Evolutionary conservation across 139 green algal species (phyloP), one percentile per base, ranked within the genome.

Genomic region (Volvox africanus): DNA sequence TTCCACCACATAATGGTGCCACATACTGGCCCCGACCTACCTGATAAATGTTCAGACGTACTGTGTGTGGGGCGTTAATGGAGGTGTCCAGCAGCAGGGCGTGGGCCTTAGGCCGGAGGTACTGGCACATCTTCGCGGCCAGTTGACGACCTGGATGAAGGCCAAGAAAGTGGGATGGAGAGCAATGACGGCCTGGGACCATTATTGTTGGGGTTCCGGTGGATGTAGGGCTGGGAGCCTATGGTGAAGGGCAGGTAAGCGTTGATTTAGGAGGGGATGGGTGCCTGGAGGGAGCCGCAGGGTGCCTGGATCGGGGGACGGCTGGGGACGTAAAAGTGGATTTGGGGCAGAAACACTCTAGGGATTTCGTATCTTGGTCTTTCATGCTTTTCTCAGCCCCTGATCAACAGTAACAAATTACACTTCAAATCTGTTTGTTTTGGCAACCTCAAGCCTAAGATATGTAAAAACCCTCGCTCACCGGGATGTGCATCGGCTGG

Each of bases 1-100:
- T 73, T 73, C 44, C 44, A 55, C 9, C 44, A 55, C 44, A 55
- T 55, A 9, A 5, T 55, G 44, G 44, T 55, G 44, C 44, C 9
- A n/a, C n/a, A 14, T 55, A 14, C 44, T 55, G 44, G 5, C 21
- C 24, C 37, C 50, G 22, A 12, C 92, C 18, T 36, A 95, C 95
- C 94, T 98, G 96, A 92, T 96, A 99, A 12, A 99, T 93, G 93
- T 99, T 99, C 33, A 99, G 88, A 11, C 94, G 81, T 55, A 97
- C 92, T 0, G 97, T 99, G 17, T 37, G 12, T 11, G 90, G 82
- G 0, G 91, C 96, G 94, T 98, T 99, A 91, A 99, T 96, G 86
- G 79, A 76, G 22, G 75, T 55, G 93, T 99, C 98, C 87, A 98
- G 95, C 78, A 99, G 94, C 84, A 99, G 91, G 0, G 95, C 93